Base-by-base conservation (phyloP, 2,329 filamentous ascomycete species). In the Penicillium sp. region DNA sequence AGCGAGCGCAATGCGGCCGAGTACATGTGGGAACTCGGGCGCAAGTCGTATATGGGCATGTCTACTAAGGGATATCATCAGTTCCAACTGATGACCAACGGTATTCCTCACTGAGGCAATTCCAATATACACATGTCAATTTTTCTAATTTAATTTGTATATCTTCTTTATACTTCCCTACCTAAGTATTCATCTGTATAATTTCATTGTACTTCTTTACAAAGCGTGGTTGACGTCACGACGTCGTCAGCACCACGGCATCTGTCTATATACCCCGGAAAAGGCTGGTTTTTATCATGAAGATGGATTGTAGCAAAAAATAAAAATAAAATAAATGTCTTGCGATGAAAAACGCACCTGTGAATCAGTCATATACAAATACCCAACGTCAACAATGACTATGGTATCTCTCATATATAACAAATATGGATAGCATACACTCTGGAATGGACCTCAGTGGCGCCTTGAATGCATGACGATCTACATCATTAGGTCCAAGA, bases 21-120 rank as follows among this genome's bases (percentile, higher is more conserved):
- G 59, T 96, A 94, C 67, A 96, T 99, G 86, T 85, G 88, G 64
- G 90, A 89, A 53, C 79, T 97, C 67, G 89, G 97, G 69, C 88
- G 87, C 79, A 95, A 89, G 82, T 97, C 92, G 72, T 90, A 94
- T 69, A 85, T 87, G 56, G 97, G 90, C 77, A 90, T 94, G 72
- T 92, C 89, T 55, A 99, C 94, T 1, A 92, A 90, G 63, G 89
- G 93, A 46, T 99, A 99, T 74, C 95, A 99, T 77, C 90, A 96
- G 74, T 99, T 97, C 81, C 94, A 99, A 80, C 79, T 97, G 68
- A 79, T 97, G 76, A 97, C 94, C 32, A 97, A 99, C 71, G 94
- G 93, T 7, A 99, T 99, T 73, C 94, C 94, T 34, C 97, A 95
- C 71, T 96, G 11, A 32, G 35, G 16, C 7, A 9, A 1, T 10